Conservation (phyloP, 2,329 filamentous ascomycete species). For the Fusarium armeniacum region DNA sequence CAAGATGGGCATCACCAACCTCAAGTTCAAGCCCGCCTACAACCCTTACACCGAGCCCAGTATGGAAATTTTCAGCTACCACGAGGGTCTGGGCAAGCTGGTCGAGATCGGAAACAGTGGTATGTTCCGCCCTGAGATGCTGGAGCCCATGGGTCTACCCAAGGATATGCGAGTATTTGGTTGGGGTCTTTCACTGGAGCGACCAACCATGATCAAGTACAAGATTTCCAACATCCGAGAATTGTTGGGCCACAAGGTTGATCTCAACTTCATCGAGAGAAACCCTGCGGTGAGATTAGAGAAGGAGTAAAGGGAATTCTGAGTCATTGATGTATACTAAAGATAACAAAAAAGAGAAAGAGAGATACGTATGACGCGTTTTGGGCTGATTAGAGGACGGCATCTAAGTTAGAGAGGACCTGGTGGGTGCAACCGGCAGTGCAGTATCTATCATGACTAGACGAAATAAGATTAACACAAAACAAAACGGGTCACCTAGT, state of each 20-base stretch:
- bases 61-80: conserved; percentile 98
- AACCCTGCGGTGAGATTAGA: conserved; percentile 93
- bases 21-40: conserved; percentile 98
- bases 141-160: conserved; percentile 93
- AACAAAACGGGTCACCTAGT: conserved; percentile 13
- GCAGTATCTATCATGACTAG: conserved; percentile 42
- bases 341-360: conserved; percentile 16
- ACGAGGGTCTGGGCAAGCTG: conserved; percentile 88
- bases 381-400: conserved; percentile 15
- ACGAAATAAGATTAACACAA: conserved; percentile 40
- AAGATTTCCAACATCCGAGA: conserved; percentile 91
- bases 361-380: conserved; percentile 22
- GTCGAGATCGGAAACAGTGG: conserved; percentile 98
- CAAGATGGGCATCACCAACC: conserved; percentile 88
- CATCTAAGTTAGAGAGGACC: conserved; percentile 32
- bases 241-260: conserved; percentile 93
- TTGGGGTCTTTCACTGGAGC: conserved; percentile 90
- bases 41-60: conserved; percentile 95
- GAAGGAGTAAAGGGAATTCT: conserved; percentile 71
- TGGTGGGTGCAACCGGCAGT: conserved; percentile 17
- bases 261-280: conserved; percentile 90
- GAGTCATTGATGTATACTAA: conserved; percentile 3
- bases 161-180: conserved; percentile 94
- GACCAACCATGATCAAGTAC: conserved; percentile 98
- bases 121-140: conserved; percentile 99